Evolutionary conservation across 1,139 yeast species (phyloP).

Genomic region (Nakaseomyces glabratus): DNA sequence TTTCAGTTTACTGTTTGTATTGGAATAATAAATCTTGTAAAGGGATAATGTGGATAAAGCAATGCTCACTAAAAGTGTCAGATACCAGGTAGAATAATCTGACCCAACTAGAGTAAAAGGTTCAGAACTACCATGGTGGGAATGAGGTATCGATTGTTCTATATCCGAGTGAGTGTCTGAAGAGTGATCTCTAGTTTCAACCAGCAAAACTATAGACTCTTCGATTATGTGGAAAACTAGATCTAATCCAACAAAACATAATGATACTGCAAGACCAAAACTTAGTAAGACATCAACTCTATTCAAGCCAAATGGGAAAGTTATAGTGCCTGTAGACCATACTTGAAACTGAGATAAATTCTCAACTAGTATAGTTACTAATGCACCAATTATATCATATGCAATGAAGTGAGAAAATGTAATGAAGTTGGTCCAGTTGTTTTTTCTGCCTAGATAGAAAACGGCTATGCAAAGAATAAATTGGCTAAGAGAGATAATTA

Average conservation of each 20-base stretch:
- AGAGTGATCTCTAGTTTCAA: conserved; percentile 24
- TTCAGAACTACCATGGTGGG: conserved; percentile 37
- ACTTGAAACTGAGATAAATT: conserved; percentile 83
- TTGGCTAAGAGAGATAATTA: conserved; percentile 35
- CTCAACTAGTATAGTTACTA: conserved; percentile 62
- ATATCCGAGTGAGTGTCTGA: conserved; percentile 24
- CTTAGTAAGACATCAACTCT: conserved; percentile 81
- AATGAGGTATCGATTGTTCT: conserved; percentile 40
- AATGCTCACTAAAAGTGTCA: conserved; percentile 27
- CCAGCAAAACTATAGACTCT: conserved; percentile 50
- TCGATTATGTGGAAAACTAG: conserved; percentile 76
- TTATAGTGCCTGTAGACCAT: conserved; percentile 78
- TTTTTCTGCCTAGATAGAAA: conserved; percentile 52
- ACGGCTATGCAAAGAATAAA: conserved; percentile 33
- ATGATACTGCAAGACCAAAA: conserved; percentile 75
- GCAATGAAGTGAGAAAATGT: conserved; percentile 82
- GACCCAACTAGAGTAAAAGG: conserved; percentile 31
- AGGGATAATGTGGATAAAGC: conserved; percentile 30
- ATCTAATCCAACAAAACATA: conserved; percentile 87
- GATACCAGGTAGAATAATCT: conserved; percentile 31
- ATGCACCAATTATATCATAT: conserved; percentile 77
- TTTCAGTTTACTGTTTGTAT: conserved; percentile 25
- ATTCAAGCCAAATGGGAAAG: conserved; percentile 86
- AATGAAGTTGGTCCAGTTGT: conserved; percentile 52
- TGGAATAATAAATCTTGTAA: conserved; percentile 32